Base-by-base conservation (phyloP, 1,139 yeast species). In the Spencermartinsiella ligniputridi region DNA sequence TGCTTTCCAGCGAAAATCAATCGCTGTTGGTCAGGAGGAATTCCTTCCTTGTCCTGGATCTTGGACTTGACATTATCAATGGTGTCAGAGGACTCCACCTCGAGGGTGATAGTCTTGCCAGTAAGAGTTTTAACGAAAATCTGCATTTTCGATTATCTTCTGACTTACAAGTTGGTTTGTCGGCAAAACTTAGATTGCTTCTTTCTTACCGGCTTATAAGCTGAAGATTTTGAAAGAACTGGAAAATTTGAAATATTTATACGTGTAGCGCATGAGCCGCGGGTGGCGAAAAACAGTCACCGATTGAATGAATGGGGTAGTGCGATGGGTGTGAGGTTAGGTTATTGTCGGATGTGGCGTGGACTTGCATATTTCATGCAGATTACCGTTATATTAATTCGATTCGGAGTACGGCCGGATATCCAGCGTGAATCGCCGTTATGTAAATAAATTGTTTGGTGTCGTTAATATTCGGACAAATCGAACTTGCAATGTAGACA, bases 1-100 rank as follows among this genome's bases (percentile, higher is more conserved):
- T 90, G 97, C 83, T 89, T 90, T 83, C 98, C 98, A 72, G 97
- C 97, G 72, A 92, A 92, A 87, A 92, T 88, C 71, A 90, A 84
- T 80, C 97, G 88, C 81, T 92, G 97, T 76, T 90, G 97, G 75
- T 90, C 97, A 66, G 97, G 96, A 75, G 97, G 97, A 65, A 92
- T 90, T 69, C 97, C 97, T 75, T 90, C 97, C 81, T 88, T 88
- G 83, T 89, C 97, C 79, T 89, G 97, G 75, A 92, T 90, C 86
- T 90, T 89, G 75, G 96, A 79, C 84, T 92, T 92, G 84, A 92
- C 97, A 74, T 88, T 89, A 85, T 89, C 97, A 73, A 92, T 89
- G 65, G 97, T 88, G 87, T 90, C 97, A 66, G 96, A 88, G 63
- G 97, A 88, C 80, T 90, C 97, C 69, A 90, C 97, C 79, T 92